Base-by-base conservation (phyloP, 2,329 filamentous ascomycete genomes). In the Botryotinia calthae region DNA sequence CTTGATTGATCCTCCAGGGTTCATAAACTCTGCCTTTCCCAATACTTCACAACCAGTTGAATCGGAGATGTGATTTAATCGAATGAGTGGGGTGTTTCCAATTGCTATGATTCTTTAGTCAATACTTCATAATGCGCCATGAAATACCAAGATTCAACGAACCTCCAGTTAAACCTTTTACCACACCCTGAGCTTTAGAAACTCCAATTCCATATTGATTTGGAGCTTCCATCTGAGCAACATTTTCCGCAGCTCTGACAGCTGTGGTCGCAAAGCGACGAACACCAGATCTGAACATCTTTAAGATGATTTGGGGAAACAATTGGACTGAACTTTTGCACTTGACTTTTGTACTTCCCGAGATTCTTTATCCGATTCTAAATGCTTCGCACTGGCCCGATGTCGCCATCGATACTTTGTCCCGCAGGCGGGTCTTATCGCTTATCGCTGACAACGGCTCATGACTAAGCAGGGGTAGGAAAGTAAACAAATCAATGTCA, bases 21-120 rank as follows among this genome's bases (percentile, higher is more conserved):
- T 99, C 87, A 97, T 96, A 85, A 99, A 99, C 82, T 99, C 96
- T 79, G 96, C 95, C 83, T 99, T 99, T 80, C 95, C 96, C 58
- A 98, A 90, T 73, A 99, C 86, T 79, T 97, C 93, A 87, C 96
- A 98, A 76, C 95, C 94, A 0, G 96, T 98, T 81, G 97, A 88
- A 74, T 93, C 90, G 58, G 95, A 98, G 77, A 98, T 90, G 75
- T 87, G 89, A 83, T 97, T 95, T 68, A 99, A 87, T 66, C 93
- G 91, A 82, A 99, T 97, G 71, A 99, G 88, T 1, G 96, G 95
- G 0, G 96, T 99, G 83, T 98, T 98, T 76, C 96, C 96, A 84
- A 99, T 98, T 72, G 96, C 96, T 97, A 59, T 6, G 67, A 16
- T 12, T 18, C 66, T 51, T 78, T 73, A 77, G 71, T 31, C n/a